phyloP scores from a whole-genome alignment of 805 yeast genomes.

The Cyberlindnera meyerae region DNA sequence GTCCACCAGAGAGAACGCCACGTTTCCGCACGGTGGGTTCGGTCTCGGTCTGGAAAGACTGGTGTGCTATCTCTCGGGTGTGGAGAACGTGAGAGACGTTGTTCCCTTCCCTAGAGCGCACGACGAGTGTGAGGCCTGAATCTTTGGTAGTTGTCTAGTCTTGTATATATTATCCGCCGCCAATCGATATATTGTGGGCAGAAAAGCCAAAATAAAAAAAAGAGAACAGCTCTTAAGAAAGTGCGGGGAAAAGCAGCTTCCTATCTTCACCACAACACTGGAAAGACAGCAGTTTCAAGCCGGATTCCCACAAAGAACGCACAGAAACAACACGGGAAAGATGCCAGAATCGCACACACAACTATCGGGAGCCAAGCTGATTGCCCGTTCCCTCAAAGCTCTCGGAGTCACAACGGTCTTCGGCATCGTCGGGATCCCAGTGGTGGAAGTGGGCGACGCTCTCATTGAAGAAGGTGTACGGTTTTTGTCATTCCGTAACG shows the following conservation, averaged over 20 bases:
- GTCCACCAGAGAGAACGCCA: constrained; percentile 67
- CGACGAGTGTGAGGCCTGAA: constrained; percentile 35
- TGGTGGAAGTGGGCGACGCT: constrained; percentile 65
- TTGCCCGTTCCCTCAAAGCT: constrained; percentile 42
- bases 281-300: too few species aligned
- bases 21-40: constrained; percentile 94
- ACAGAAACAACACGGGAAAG: not conserved
- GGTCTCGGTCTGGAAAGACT: constrained; percentile 93
- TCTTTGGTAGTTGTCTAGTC: not conserved
- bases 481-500: constrained; percentile 62
- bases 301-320: too few species aligned
- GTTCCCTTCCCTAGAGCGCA: constrained; percentile 82
- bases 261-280: too few species aligned
- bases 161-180: not conserved
- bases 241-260: too few species aligned
- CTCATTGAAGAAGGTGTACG: constrained; percentile 47
- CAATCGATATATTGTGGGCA: not conserved
- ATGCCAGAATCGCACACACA: not conserved
- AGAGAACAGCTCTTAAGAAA: too few species aligned
- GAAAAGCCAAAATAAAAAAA: too few species aligned
- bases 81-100: constrained; percentile 80
- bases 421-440: constrained; percentile 74
- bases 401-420: constrained; percentile 55
- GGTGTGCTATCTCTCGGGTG: constrained; percentile 63
- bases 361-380: constrained; percentile 38